Conservation (phyloP, 1,284 basidiomycete genomes). For the Ustilago bromivora region DNA sequence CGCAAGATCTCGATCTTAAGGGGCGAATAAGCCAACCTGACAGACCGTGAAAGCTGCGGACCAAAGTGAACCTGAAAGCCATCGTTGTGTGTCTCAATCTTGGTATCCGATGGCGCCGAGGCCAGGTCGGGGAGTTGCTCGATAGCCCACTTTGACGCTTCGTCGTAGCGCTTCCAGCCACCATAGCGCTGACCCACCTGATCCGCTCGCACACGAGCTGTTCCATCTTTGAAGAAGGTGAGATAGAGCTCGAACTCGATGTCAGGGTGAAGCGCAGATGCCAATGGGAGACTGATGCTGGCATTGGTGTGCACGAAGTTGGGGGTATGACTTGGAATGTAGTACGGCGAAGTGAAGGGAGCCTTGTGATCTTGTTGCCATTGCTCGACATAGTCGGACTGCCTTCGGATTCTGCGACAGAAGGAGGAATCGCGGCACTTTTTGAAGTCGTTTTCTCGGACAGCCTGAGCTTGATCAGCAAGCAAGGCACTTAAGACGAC, state of each 20-base stretch:
- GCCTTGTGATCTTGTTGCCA: slow-evolving; percentile 36
- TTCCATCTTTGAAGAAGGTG: slow-evolving; percentile 64
- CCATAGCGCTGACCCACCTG: slow-evolving; percentile 58
- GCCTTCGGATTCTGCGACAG: slow-evolving; percentile 65
- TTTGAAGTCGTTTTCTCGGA: slow-evolving; percentile 64
- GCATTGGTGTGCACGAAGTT: slow-evolving; percentile 36
- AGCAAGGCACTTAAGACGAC: slow-evolving; percentile 19
- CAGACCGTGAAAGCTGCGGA: slow-evolving; percentile 31
- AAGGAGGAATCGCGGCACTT: slow-evolving; percentile 67
- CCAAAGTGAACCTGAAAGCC: slow-evolving; percentile 51
- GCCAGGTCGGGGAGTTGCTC: slow-evolving; percentile 55
- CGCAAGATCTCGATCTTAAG: slow-evolving; percentile 73
- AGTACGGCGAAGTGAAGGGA: slow-evolving; percentile 60
- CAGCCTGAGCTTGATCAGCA: slow-evolving; percentile 24
- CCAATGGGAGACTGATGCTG: slow-evolving; percentile 47
- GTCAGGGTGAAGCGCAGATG: slow-evolving; percentile 61
- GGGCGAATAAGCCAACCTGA: slow-evolving; percentile 56
- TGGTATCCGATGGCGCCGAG: slow-evolving; percentile 21
- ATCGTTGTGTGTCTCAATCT: slow-evolving; percentile 14
- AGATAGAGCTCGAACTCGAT: slow-evolving; percentile 58
- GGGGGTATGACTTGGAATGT: slow-evolving; percentile 19
- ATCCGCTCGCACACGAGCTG: slow-evolving; percentile 63
- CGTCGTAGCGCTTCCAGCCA: slow-evolving; percentile 63
- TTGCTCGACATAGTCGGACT: slow-evolving; percentile 57
- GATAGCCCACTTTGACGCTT: slow-evolving; percentile 62